Evolutionary conservation across 179 eudicot species (phyloP).

Genomic region (Beta corolliflora): DNA sequence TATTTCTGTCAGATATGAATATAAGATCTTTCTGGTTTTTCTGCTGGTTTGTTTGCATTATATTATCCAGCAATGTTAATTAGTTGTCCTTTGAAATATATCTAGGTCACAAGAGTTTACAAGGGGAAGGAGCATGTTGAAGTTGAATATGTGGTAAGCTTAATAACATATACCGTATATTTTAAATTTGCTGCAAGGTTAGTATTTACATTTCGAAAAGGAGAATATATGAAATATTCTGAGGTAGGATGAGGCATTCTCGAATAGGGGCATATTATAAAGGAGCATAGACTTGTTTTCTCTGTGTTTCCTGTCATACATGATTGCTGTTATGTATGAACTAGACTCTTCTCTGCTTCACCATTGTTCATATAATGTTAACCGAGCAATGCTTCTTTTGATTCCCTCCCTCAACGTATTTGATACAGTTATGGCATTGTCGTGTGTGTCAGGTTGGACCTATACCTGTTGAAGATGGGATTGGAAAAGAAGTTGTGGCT

Average conservation of each 20-base stretch:
- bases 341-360: not conserved
- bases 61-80: conserved; percentile 17
- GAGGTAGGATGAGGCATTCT: conserved; percentile 1
- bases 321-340: not conserved
- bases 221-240: not conserved
- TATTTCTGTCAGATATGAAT: not conserved
- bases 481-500: conserved; percentile 91
- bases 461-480: conserved; percentile 79
- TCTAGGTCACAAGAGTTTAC: conserved; percentile 84
- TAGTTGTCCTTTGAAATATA: conserved; percentile 2
- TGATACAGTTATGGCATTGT: conserved; percentile 12
- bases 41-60: not conserved
- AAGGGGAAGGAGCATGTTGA: conserved; percentile 90
- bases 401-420: not conserved
- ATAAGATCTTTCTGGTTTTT: not conserved
- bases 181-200: not conserved
- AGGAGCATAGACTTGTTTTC: conserved; percentile 4
- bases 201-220: too few relatives aligned
- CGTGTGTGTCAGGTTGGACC: conserved; percentile 79
- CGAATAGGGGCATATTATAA: conserved; percentile 6
- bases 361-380: not conserved
- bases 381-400: not conserved
- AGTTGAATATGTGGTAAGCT: conserved; percentile 83
- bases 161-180: not conserved
- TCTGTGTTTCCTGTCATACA: conserved; percentile 7